Percentiles rank a stretch among this genome's conserved stretches.
phyloP scores from a whole-genome alignment of 306 rosid genomes.

The Albizia julibrissin region DNA sequence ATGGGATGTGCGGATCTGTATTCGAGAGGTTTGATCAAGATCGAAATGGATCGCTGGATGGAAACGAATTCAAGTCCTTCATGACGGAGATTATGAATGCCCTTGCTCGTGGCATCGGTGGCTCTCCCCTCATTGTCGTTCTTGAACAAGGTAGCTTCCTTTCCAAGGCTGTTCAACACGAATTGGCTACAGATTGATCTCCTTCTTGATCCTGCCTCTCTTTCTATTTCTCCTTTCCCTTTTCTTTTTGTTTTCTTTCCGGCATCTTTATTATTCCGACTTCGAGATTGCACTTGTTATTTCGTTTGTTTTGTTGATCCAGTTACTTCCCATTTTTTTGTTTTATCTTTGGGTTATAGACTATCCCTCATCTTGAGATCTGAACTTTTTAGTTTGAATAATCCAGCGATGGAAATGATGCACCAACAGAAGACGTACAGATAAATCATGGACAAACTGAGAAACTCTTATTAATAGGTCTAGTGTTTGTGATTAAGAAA shows the following conservation, averaged over 20 bases:
- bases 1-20: slow-evolving; percentile 20
- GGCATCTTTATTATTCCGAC: not conserved
- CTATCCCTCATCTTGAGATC: not conserved
- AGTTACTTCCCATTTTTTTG: not conserved
- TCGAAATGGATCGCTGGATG: slow-evolving; percentile 44
- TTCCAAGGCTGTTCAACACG: slow-evolving; percentile 57
- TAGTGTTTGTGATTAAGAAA: not conserved
- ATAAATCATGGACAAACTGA: not conserved
- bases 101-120: slow-evolving; percentile 60
- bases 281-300: not conserved
- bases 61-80: slow-evolving; percentile 42
- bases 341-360: not conserved
- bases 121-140: slow-evolving; percentile 54
- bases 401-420: not conserved
- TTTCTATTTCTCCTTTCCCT: not conserved
- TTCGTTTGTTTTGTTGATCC: not conserved
- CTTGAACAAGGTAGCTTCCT: slow-evolving; percentile 58
- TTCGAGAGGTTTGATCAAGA: slow-evolving; percentile 57
- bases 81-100: slow-evolving; percentile 64
- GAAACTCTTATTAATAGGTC: not conserved
- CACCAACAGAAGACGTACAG: not conserved
- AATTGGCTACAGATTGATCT: slow-evolving; percentile 14
- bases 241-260: not conserved
- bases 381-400: not conserved
- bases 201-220: not conserved